Conservation (phyloP, 1,139 yeast genomes). For the Hemisphaericaspora xylofermentans region DNA sequence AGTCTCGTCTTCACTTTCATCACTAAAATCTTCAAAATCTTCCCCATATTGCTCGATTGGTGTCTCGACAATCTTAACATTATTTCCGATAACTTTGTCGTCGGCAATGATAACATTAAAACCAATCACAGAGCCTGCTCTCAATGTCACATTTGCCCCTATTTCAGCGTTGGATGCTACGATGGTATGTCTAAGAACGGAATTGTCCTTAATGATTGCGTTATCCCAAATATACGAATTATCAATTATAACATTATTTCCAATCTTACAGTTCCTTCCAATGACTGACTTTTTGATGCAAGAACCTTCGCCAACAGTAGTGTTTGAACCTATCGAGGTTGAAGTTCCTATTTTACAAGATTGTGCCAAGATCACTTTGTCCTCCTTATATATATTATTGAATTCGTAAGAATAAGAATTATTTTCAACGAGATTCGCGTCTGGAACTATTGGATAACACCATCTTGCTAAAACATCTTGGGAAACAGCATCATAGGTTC, state of each 20-base stretch:
- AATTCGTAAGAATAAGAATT: slow-evolving; percentile 78
- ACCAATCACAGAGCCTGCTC: slow-evolving; percentile 80
- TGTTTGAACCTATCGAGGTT: slow-evolving; percentile 74
- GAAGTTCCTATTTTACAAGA: slow-evolving; percentile 79
- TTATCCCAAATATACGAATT: slow-evolving; percentile 89
- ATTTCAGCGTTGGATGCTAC: slow-evolving; percentile 65
- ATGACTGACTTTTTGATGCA: slow-evolving; percentile 65
- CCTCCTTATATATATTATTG: slow-evolving; percentile 83
- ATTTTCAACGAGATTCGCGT: slow-evolving; percentile 67
- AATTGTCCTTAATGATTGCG: slow-evolving; percentile 66
- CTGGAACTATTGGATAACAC: slow-evolving; percentile 91
- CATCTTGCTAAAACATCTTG: slow-evolving; percentile 89
- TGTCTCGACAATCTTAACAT: slow-evolving; percentile 51
- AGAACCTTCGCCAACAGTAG: slow-evolving; percentile 63
- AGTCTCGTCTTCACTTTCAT: slow-evolving; percentile 26
- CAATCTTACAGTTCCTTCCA: slow-evolving; percentile 84
- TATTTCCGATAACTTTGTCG: slow-evolving; percentile 44
- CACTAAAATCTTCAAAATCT: slow-evolving; percentile 25
- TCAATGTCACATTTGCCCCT: slow-evolving; percentile 49
- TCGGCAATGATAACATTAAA: slow-evolving; percentile 66
- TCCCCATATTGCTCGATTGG: slow-evolving; percentile 38
- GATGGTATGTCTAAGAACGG: slow-evolving; percentile 58
- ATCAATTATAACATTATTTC: slow-evolving; percentile 66
- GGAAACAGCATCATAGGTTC: slow-evolving; percentile 88
- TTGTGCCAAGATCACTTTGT: slow-evolving; percentile 82